These are phyloP conservation scores for Boletus reticulatus DNA, from an alignment of 768 basidiomycete genomes.

Conservation along the genomic window DNA sequence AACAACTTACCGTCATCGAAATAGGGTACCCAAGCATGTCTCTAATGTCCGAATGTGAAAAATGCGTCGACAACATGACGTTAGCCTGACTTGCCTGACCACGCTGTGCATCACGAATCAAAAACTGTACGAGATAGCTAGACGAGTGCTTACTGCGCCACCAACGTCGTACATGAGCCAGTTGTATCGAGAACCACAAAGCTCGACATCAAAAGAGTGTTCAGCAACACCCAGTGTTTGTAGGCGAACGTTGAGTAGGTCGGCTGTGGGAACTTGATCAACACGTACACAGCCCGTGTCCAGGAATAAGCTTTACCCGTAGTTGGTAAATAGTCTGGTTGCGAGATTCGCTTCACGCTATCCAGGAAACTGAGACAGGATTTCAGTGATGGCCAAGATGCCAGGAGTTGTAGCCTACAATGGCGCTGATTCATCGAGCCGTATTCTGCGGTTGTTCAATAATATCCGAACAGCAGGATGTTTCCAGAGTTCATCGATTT, in stretches of 20 bases:
- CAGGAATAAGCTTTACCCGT: slow-evolving; percentile 45
- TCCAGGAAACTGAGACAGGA: slow-evolving; percentile 57
- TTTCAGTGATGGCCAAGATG: slow-evolving; percentile 2
- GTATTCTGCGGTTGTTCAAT: slow-evolving; percentile 54
- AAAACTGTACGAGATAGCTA: neutral
- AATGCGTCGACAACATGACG: slow-evolving; percentile 13
- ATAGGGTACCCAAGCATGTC: slow-evolving; percentile 81
- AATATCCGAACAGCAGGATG: slow-evolving; percentile 64
- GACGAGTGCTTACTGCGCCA: slow-evolving; percentile 57
- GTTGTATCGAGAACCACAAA: slow-evolving; percentile 60
- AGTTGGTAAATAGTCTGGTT: slow-evolving; percentile 67
- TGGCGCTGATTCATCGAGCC: slow-evolving; percentile 71
- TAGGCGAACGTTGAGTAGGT: slow-evolving; percentile 75
- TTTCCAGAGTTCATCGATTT: slow-evolving; percentile 65
- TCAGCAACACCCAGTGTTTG: slow-evolving; percentile 81
- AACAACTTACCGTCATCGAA: slow-evolving; percentile 72
- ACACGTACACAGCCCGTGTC: neutral
- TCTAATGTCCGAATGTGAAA: slow-evolving; percentile 36
- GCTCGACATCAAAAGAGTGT: slow-evolving; percentile 66
- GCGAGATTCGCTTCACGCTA: slow-evolving; percentile 60
- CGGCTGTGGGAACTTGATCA: slow-evolving; percentile 43
- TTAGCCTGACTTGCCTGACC: slow-evolving; percentile 49
- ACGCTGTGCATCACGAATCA: slow-evolving; percentile 38
- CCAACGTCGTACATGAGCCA: slow-evolving; percentile 87
- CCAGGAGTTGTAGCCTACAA: slow-evolving; percentile 49